These are phyloP conservation scores for Venturia carpophila DNA, from an alignment of 2,329 filamentous ascomycete genomes.

Conservation along the genomic window DNA sequence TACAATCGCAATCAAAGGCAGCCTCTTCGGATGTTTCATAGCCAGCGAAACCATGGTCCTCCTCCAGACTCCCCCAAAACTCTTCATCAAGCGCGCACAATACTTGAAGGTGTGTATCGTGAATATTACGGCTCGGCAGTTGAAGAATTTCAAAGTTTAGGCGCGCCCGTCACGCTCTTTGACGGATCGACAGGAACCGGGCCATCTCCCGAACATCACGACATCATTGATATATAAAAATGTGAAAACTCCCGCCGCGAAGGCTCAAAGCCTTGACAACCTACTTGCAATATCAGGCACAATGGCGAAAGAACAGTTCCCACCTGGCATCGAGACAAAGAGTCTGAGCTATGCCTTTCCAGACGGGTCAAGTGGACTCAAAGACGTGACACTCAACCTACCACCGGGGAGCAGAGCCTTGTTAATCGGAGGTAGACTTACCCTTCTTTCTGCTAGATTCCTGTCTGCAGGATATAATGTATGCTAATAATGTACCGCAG, in stretches of 20 bases:
- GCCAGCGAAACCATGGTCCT: not conserved
- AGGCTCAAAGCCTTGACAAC: not conserved
- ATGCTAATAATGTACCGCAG: constrained; percentile 32
- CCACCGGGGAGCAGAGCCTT: constrained; percentile 80
- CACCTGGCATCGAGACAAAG: constrained; percentile 62
- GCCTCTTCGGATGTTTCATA: not conserved
- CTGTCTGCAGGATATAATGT: not conserved
- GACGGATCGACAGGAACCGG: not conserved
- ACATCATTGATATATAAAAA: constrained; percentile 8
- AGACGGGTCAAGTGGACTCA: constrained; percentile 72
- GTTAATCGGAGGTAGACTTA: constrained; percentile 65
- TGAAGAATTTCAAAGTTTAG: not conserved
- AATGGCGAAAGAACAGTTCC: constrained; percentile 22
- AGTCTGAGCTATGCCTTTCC: constrained; percentile 83
- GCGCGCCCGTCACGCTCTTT: not conserved
- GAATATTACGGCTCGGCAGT: not conserved
- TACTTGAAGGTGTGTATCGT: not conserved
- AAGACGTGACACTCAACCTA: constrained; percentile 64
- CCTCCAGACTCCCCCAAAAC: not conserved
- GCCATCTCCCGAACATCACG: not conserved
- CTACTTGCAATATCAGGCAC: constrained; percentile 24
- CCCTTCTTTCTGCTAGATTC: constrained; percentile 13
- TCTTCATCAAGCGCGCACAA: not conserved
- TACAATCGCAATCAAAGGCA: constrained; percentile 62
- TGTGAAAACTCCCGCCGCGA: not conserved